Base-by-base conservation (phyloP, 2,329 filamentous ascomycete genomes). In the Calonectria leucothoes region DNA sequence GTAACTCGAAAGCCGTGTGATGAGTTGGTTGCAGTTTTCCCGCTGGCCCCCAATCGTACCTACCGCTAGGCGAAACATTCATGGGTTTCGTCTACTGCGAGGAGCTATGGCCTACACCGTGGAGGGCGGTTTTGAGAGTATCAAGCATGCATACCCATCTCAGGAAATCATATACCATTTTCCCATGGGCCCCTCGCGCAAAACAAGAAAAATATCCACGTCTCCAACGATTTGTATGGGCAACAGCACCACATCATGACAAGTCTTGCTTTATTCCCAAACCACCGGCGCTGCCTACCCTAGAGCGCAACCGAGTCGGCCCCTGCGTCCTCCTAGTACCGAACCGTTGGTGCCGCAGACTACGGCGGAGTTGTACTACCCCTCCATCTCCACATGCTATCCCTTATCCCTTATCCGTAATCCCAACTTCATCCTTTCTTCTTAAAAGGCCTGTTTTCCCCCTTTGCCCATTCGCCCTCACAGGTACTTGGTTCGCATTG, bases 371-470 rank as follows among this genome's bases (percentile, higher is more conserved):
- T n/a, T n/a, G 49, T n/a, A 49, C 35, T 37, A 59, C 63, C 64
- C 70, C 70, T 64, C 64, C 55, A 68, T 51, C 37, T 64, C 52
- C 20, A 66, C 59, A 65, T 70, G 35, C 33, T 31, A 52, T 48
- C 45, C 70, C 39, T 49, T 57, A 33, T 55, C 29, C 49, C 49
- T 29, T 52, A 55, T 57, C 15, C 27, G 20, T 42, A 42, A 52
- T 35, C 23, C 23, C 66, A 59, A 25, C 37, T 33, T 33, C 35
- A 37, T 49, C 45, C 42, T 45, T 8, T 39, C 31, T 29, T 23
- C 42, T 27, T 35, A 31, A 25, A 37, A 17, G 35, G n/a, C n/a
- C n/a, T n/a, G n/a, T n/a, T n/a, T n/a, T n/a, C n/a, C n/a, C n/a
- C n/a, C n/a, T 15, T 14, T 25, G 55, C n/a, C 12, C 10, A n/a